Base-by-base conservation (phyloP, 176 grass and related monocot genomes). In the Zoysia pacifica region DNA sequence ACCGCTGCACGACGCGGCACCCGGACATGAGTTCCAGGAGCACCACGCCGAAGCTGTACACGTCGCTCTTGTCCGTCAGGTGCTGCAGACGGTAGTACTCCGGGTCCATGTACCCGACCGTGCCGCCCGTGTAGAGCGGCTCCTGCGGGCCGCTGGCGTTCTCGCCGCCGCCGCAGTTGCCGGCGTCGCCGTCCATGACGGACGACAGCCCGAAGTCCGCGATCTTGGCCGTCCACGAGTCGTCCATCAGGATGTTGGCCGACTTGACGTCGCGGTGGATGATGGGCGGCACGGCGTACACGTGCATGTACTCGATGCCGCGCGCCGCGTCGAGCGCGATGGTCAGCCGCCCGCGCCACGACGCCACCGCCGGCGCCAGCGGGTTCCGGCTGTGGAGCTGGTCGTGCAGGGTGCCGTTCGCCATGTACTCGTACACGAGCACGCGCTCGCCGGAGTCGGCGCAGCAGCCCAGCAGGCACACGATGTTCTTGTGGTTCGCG, bases 201-300 rank as follows among this genome's bases (percentile, higher is more conserved):
- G 91, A 86, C 40, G 92, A 98, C 1, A 98, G 77, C 1, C 95
- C 92, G 82, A 98, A 98, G 85, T 98, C 95, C 62, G 92, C 80
- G 60, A 98, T 81, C 87, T 94, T 91, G 44, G 92, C 92, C 7
- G 86, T 87, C 95, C 95, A 98, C 35, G 81, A 37, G 51, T 90
- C 90, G 82, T 98, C 95, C 4, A 94, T 83, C 43, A 98, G 88
- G 77, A 98, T 94, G 83, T 98, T 98, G 72, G 89, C 80, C 18
- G 92, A 93, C 84, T 97, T 97, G 89, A 98, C 79, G 90, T 98
- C 95, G 20, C 90, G 95, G 81, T 98, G 95, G 16, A 98, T 94
- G 85, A 98, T 90, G 43, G 90, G 84, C 65, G 92, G 95, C 73
- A 98, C 92, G 38, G 92, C 95, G 87, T 93, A 98, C n/a, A 76